Conservation (phyloP, 108 stramenopile species). For the Discostella stelligeroides region DNA sequence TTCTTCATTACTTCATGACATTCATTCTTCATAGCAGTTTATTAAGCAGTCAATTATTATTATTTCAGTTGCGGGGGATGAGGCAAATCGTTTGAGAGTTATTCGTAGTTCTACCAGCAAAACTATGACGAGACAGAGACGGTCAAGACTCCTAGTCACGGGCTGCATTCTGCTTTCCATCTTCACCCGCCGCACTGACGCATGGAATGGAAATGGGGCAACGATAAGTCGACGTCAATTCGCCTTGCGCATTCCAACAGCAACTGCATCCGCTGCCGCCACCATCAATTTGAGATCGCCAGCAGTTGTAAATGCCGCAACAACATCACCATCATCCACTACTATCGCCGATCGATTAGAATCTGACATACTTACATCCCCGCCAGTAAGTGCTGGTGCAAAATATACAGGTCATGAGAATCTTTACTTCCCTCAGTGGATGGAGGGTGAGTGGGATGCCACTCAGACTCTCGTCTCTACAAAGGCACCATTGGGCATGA, state of each 20-base stretch:
- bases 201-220: slow-evolving; percentile 10
- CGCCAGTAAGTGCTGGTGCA: slow-evolving; percentile 58
- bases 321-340: slow-evolving; percentile 9
- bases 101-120: no score
- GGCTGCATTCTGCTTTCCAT: not conserved
- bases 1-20: no score
- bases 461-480: slow-evolving; percentile 68
- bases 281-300: not conserved
- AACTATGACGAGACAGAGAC: no score
- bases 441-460: slow-evolving; percentile 79
- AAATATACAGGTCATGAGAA: slow-evolving; percentile 72
- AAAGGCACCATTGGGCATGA: slow-evolving; percentile 68
- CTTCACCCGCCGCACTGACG: not conserved
- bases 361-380: slow-evolving; percentile 55
- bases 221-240: slow-evolving; percentile 43
- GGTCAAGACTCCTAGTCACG: no score
- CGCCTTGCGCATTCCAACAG: slow-evolving; percentile 7
- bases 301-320: not conserved
- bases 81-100: no score
- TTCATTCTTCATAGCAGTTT: no score
- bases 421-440: slow-evolving; percentile 61
- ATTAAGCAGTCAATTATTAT: no score
- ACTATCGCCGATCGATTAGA: slow-evolving; percentile 52
- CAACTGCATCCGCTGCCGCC: slow-evolving; percentile 10
- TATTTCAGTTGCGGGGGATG: no score